Evolutionary conservation across 2,329 filamentous ascomycete genomes (phyloP), one percentile per base, ranked within the genome.

Genomic region (Verticillium longisporum): DNA sequence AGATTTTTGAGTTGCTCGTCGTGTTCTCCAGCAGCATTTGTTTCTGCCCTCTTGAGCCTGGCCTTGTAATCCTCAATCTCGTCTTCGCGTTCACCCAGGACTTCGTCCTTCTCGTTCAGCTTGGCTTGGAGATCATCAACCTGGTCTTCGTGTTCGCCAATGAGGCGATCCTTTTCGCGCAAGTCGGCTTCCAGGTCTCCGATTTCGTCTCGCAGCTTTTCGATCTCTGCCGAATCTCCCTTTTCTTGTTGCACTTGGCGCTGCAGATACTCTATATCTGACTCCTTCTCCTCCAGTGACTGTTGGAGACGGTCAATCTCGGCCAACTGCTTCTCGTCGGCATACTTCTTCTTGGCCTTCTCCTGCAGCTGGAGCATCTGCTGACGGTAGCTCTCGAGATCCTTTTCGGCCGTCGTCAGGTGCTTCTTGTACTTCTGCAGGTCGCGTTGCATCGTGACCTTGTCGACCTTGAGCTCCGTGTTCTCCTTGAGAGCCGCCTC

Each of bases 401-500:
- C 92, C 66, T 87, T 88, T 77, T 98, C 93, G 3, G 94, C 93
- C 26, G 87, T 84, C 21, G 85, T 85, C 11, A 99, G 80, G 50
- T 89, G 88, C 73, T 97, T 98, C 72, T 90, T 91, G 77, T 94
- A 95, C 66, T 88, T 87, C 67, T 90, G 86, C 18, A 99, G 82
- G 68, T 99, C 95, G 63, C 88, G 86, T 71, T 95, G 88, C 85
- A 98, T 90, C 0, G 91, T 94, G 63, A 96, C 86, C 71, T 91
- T 91, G 75, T 95, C 89, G 62, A 97, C 92, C 74, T 98, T 98
- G 60, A 99, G 85, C 66, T 96, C 93, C 4, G 95, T 96, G 71
- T 99, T 99, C 75, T 99, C 95, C 71, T 91, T 92, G 33, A 99
- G 79, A 3, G 94, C 92, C 34, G 87, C 87, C 73, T 96, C 90